Percentiles rank a stretch among this genome's conserved stretches.
Conservation (phyloP, 2,329 filamentous ascomycete species). For the Botrytis pseudocinerea region DNA sequence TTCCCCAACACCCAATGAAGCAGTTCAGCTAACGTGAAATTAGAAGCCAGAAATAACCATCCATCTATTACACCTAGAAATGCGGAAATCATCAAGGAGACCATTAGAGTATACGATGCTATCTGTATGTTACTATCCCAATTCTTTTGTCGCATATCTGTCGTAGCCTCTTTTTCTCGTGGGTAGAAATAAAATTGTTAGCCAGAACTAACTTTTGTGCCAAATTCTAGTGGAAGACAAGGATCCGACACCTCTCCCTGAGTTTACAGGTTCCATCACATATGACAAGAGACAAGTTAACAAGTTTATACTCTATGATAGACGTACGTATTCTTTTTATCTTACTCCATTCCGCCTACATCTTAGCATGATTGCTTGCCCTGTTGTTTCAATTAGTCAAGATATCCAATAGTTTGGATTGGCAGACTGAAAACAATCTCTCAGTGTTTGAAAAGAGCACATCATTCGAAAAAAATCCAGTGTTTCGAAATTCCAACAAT, state of each 20-base stretch:
- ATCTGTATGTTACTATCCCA: not conserved
- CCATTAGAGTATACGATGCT: not conserved
- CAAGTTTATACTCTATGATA: not conserved
- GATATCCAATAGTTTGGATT: not conserved
- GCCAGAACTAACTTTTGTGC: not conserved
- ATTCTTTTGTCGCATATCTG: not conserved
- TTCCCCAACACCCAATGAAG: not conserved
- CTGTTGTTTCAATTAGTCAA: not conserved
- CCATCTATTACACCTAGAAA: not conserved
- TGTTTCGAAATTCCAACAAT: not conserved
- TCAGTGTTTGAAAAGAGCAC: not conserved
- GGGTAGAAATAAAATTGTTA: not conserved
- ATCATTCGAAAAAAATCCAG: not conserved
- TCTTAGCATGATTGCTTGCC: not conserved
- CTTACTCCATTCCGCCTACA: no score
- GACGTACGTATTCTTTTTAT: not conserved
- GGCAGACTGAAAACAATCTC: not conserved
- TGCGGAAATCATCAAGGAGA: constrained; percentile 4
- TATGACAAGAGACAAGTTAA: constrained; percentile 7
- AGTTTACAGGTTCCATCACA: not conserved
- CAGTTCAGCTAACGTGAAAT: not conserved
- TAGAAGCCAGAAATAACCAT: constrained; percentile 8
- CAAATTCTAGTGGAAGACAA: not conserved
- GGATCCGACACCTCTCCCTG: not conserved
- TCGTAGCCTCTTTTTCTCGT: not conserved